Evolutionary conservation across 1,284 basidiomycete species (phyloP).

Genomic region (Puccinia triticina): DNA sequence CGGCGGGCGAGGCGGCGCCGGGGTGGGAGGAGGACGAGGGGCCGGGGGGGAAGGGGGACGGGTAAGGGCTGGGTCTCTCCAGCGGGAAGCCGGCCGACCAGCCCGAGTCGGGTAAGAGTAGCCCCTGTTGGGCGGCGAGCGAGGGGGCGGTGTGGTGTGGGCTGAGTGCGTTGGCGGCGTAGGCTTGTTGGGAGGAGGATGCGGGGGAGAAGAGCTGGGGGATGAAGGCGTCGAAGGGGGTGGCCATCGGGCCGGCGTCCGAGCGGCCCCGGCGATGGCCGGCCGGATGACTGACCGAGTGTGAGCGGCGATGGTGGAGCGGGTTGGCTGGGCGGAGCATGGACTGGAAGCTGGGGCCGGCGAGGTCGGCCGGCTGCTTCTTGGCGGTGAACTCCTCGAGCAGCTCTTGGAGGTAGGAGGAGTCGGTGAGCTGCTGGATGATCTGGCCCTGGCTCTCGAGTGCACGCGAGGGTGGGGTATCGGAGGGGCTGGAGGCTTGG

Average conservation of each 20-base stretch:
- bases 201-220: background rate
- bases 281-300: constrained; percentile 29
- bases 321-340: background rate
- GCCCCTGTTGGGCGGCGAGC: background rate
- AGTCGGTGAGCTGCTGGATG: background rate
- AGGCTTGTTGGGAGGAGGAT: background rate
- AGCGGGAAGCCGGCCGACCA: background rate
- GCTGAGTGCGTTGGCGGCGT: background rate
- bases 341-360: background rate
- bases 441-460: background rate
- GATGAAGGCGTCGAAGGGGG: background rate
- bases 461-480: background rate
- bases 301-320: constrained; percentile 2
- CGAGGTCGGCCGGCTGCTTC: background rate
- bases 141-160: background rate
- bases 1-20: background rate
- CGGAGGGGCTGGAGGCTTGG: background rate
- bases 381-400: constrained; percentile 7
- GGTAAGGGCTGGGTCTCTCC: background rate
- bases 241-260: background rate
- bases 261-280: constrained; percentile 24
- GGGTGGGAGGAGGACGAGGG: background rate
- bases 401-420: background rate
- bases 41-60: background rate
- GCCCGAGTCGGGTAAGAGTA: background rate